Conservation (phyloP, 805 yeast genomes). For the Candida insectorum region DNA sequence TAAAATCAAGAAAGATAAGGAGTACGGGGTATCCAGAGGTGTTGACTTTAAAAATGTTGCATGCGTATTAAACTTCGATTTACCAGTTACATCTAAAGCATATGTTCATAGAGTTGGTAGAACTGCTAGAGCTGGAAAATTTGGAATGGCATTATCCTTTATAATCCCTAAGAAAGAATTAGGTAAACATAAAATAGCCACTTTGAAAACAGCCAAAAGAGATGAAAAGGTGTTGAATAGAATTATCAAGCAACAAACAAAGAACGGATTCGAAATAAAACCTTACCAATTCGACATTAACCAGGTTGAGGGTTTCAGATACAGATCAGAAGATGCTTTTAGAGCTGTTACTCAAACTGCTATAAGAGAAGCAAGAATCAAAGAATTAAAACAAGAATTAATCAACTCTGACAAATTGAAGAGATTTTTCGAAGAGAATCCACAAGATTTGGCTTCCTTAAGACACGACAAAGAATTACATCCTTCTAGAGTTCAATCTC, state of each 20-base stretch:
- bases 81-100: conserved; percentile 84
- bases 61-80: conserved; percentile 91
- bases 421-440: conserved; percentile 95
- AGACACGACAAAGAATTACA: conserved; percentile 92
- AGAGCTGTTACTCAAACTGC: conserved; percentile 89
- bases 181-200: conserved; percentile 85
- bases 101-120: conserved; percentile 94
- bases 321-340: conserved; percentile 95
- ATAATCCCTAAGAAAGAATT: conserved; percentile 79
- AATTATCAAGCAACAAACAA: conserved; percentile 72
- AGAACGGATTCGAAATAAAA: conserved; percentile 67
- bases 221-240: conserved; percentile 85
- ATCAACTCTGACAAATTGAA: conserved; percentile 85
- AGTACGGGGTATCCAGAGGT: conserved; percentile 94
- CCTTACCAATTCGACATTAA: conserved; percentile 90
- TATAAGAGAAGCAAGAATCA: conserved; percentile 88
- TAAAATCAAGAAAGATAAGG: conserved; percentile 52
- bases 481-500: conserved; percentile 75
- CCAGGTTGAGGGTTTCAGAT: conserved; percentile 93
- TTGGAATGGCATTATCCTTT: conserved; percentile 93
- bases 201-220: conserved; percentile 62
- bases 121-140: conserved; percentile 95
- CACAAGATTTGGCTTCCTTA: conserved; percentile 83
- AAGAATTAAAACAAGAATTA: conserved; percentile 83
- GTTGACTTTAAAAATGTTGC: conserved; percentile 95